Evolutionary conservation across 306 rosid species (phyloP), one percentile per base, ranked within the genome.

Genomic region (Morella rubra): DNA sequence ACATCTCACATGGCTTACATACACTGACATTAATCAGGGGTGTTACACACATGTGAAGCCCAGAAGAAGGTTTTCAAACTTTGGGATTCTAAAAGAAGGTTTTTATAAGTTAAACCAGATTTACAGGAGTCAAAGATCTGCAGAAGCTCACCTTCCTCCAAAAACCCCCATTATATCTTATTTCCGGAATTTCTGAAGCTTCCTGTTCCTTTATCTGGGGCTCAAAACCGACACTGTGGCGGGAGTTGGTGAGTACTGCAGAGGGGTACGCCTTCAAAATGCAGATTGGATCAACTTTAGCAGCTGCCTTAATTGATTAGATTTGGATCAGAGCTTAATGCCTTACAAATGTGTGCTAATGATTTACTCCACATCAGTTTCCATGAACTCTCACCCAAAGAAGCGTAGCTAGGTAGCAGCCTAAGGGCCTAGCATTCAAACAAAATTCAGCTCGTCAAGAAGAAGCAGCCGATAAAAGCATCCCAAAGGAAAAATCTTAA

Each of bases 1-100:
- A 81, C 93, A 91, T 72, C 85, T 86, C 97, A 89, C 97, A 87
- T 93, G 97, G 96, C 90, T 82, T 78, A 80, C 94, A 89, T 65
- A 77, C 56, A 83, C 90, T 87, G 90, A 77, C 93, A 89, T 64
- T 86, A 77, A 46, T 71, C 82, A 76, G 80, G 84, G 76, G 81
- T 85, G 87, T 75, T 78, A 32, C 74, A 83, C 83, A 73, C 83
- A 85, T 76, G 88, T 83, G 89, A 86, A 89, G 73, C 85, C 77
- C 69, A 67, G 76, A 53, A 74, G 2, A 27, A 24, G 74, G 62
- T 1, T 65, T 76, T 79, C 80, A 78, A 80, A 71, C 85, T 50
- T 85, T 85, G 89, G 88, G 82, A 82, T 62, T 79, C 73, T 77
- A 81, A 32, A 32, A 75, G 50, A 82, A 71, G 69, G 73, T 73